Percentiles rank a stretch among this genome's conserved stretches.
Conservation (phyloP, 306 rosid species). For the Aeschynomene evenia region DNA sequence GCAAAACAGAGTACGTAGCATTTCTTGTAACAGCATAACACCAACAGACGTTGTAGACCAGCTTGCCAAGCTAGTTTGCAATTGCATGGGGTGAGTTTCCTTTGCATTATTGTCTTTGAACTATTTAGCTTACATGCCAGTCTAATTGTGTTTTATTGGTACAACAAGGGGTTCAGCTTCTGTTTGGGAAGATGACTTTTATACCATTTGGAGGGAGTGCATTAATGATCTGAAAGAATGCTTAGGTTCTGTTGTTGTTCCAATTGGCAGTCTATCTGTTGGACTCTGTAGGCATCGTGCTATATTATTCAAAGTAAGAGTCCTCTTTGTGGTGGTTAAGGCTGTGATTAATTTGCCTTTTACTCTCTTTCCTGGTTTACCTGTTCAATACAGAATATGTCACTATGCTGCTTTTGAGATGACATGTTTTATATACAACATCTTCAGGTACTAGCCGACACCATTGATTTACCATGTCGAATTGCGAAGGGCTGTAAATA, state of each 20-base stretch:
- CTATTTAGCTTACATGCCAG: conserved; percentile 16
- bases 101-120: conserved; percentile 18
- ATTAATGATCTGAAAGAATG: conserved; percentile 60
- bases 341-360: neutral
- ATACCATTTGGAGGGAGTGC: conserved; percentile 62
- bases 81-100: conserved; percentile 70
- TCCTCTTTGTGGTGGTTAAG: conserved; percentile 1
- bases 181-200: conserved; percentile 49
- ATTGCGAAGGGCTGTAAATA: conserved; percentile 84
- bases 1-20: conserved; percentile 49
- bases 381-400: neutral
- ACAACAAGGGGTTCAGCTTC: conserved; percentile 67
- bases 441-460: conserved; percentile 72
- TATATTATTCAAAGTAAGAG: conserved; percentile 69
- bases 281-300: conserved; percentile 90
- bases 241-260: conserved; percentile 72
- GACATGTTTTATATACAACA: conserved; percentile 10
- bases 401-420: conserved; percentile 12
- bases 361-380: neutral
- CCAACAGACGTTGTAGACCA: conserved; percentile 71
- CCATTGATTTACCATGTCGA: conserved; percentile 76
- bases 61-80: conserved; percentile 74
- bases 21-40: conserved; percentile 55
- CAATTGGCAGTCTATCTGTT: conserved; percentile 69
- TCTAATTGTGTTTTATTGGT: conserved; percentile 42